Evolutionary conservation across 306 rosid genomes (phyloP), one percentile per base, ranked within the genome.

Genomic region (Cucurbita maxima): DNA sequence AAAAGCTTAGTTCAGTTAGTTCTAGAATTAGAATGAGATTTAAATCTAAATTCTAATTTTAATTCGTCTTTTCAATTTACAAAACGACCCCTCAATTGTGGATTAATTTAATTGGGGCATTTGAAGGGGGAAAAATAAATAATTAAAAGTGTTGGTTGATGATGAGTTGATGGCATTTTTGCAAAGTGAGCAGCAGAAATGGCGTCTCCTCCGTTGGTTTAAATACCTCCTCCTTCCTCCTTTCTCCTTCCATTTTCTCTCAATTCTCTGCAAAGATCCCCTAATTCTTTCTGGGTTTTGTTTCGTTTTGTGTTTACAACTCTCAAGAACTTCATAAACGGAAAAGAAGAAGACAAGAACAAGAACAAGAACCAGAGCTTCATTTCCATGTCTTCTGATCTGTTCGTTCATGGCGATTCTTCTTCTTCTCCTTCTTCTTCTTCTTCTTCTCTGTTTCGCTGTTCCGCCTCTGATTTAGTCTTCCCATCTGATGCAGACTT

Each of bases 331-430:
- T 53, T 19, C 0, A 54, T 5, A 54, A 18, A 54, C 9, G 9
- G 9, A 3, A 8, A 3, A 19, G 0, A 8, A 9, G 1, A 54
- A 18, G 11, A 56, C 6, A 56, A 10, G 36, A n/a, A 6, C 0
- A 25, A 10, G 37, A 25, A 58, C 38, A 25, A 1, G 62, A 58
- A 58, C 25, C 3, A 0, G 58, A 54, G 0, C 5, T 51, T 53
- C 0, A 70, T 73, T 80, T 74, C 86, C 81, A 88, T 88, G 96
- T 85, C 96, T 78, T 81, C 96, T 59, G 84, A 92, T 84, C 79
- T 87, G 71, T 88, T 79, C 61, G 61, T 69, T 16, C 82, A 79
- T 34, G 56, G 18, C 55, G 87, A 89, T 59, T 77, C 54, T 18
- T 38, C 25, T 6, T 60, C 68, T 36, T 60, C 68, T 36, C 7